Base-by-base conservation (phyloP, 768 basidiomycete genomes). In the Tricholomella constricta region DNA sequence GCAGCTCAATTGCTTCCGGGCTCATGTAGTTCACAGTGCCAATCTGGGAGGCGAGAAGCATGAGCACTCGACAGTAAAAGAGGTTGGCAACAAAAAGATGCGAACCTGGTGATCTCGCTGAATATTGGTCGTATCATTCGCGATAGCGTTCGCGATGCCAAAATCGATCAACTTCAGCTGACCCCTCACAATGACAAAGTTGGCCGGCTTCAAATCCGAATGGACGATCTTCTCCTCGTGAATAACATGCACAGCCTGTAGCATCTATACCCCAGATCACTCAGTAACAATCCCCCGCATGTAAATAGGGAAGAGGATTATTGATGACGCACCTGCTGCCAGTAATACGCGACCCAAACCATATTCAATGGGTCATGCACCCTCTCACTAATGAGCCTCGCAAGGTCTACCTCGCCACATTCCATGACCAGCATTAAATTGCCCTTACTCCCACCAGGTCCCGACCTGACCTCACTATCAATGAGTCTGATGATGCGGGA, bases 21-120 rank as follows among this genome's bases (percentile, higher is more conserved):
- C 93, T 94, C 96, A 99, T 99, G 67, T 96, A 99, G 65, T 99
- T 99, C 32, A 97, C 89, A 1, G 94, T 96, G 2, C 96, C 96
- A 59, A 99, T 88, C 90, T 96, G 62, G 15, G 14, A 43, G n/a
- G 11, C 10, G 17, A 62, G 52, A 32, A 42, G 38, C 37, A 3
- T 45, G 50, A 41, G 48, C 29, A 55, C 44, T 52, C 34, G 45
- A 51, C 31, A 51, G 35, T 23, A 48, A 26, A 4, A 4, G 15
- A 25, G 2, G 27, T 20, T 20, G 20, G 35, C 43, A 41, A 20
- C 25, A 6, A 32, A 20, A 12, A 20, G 36, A 31, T 48, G 35
- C 72, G 25, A 61, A 92, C 93, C 82, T 95, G 94, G 64, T 93
- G 91, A 61, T 99, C 96, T 51, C 96, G 81, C 59, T 96, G 94